Base-by-base conservation (phyloP, 2,329 filamentous ascomycete species). In the Fusarium begoniae region DNA sequence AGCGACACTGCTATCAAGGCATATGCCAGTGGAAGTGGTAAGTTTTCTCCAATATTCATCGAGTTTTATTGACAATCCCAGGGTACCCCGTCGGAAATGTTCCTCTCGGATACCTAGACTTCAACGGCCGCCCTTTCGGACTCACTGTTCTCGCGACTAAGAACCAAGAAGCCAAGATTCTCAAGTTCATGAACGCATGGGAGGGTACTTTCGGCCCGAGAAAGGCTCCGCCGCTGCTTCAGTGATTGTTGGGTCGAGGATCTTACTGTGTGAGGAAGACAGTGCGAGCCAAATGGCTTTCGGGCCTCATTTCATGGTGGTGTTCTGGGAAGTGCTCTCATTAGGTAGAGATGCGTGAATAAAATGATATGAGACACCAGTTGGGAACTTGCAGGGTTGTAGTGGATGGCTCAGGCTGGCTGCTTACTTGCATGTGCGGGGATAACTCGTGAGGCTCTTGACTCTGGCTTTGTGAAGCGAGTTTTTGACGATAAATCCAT, bases 41-140 rank as follows among this genome's bases (percentile, higher is more conserved):
- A 0, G 50, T 37, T 24, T 8, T 4, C 9, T 14, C n/a, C 2
- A 15, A 6, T 2, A 6, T 26, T 37, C 3, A 22, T 28, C 28
- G 28, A 28, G 28, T 28, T 28, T 28, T 9, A 28, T 9, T 28
- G 28, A 28, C 28, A 26, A 4, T 22, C 4, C 2, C 22, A 53
- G 48, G 30, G 4, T 53, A 53, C n/a, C 32, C 32, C 3, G 24
- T 30, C 1, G 20, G 55, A 6, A 35, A 62, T 20, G 9, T 44
- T 17, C 15, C 22, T 0, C 37, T 62, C 26, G 20, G 54, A 26
- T 14, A 20, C 3, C 1, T 43, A 8, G 30, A 32, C n/a, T 53
- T 53, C 4, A 53, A 53, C 18, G 50, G 32, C 0, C 18, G 50
- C 13, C 50, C n/a, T 37, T 53, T 53, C 12, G 32, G 50, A 4